Evolutionary conservation across 345 rosid species (phyloP), one percentile per base, ranked within the genome.

Genomic region (Hevea brasiliensis): DNA sequence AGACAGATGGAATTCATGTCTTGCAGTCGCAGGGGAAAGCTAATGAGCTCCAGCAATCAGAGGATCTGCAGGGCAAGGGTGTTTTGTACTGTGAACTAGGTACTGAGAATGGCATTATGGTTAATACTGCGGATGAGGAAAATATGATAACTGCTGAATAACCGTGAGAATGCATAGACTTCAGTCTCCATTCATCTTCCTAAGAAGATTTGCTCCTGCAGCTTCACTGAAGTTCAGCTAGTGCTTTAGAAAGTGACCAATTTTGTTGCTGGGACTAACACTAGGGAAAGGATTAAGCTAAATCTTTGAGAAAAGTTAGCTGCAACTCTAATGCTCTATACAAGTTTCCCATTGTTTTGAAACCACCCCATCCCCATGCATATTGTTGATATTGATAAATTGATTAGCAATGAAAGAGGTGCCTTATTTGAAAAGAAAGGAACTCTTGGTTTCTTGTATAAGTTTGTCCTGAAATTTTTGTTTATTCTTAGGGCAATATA

Each of bases 31-130:
- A 79, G 55, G 76, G 17, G 62, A 41, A 74, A 60, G 64, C 29
- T 42, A 45, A 64, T 70, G 72, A 78, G 55, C 55, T 61, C 65
- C 71, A 64, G 56, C 68, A 55, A 76, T 69, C 86, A 7, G 80
- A 64, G 50, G 88, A 80, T 72, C 54, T 79, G 26, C 72, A 74
- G 20, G 76, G 77, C 9, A 80, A 59, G 73, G 83, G 86, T 26
- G 82, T 78, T 32, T 17, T 84, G 59, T 81, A 82, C 14, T 75
- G 81, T 61, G 88, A 85, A 65, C 66, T 82, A 55, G 75, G 77
- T 45, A 53, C 13, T 48, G 79, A 81, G 20, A 82, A 79, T 57
- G 77, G 84, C 77, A 81, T 15, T 82, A 81, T 61, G 78, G 84
- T 8, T 78, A 83, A 79, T 66, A 51, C 66, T 62, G 75, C 6